These are phyloP conservation scores for Suillus subaureus DNA, from an alignment of 768 basidiomycete species.

Conservation along the genomic window DNA sequence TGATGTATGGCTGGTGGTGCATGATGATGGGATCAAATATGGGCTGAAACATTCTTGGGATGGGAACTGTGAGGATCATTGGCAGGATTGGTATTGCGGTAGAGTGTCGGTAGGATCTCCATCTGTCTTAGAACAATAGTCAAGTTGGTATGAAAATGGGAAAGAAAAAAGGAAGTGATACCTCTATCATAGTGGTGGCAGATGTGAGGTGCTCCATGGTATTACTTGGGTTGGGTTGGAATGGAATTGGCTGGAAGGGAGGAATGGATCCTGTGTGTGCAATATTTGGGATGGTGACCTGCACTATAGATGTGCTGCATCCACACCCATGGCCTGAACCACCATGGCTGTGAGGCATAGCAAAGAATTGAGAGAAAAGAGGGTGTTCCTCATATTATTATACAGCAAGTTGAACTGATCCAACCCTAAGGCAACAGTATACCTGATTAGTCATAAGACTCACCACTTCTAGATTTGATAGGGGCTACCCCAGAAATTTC, in stretches of 20 bases:
- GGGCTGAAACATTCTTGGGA: not conserved
- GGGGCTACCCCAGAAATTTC: not conserved
- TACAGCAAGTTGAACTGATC: not conserved
- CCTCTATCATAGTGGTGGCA: not conserved
- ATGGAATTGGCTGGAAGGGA: not conserved
- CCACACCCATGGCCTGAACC: not conserved
- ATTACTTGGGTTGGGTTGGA: not conserved
- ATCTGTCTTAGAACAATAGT: too few relatives aligned
- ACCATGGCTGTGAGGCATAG: not conserved
- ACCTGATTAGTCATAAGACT: not conserved
- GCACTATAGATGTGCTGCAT: not conserved
- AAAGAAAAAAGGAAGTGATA: not conserved
- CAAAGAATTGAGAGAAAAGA: not conserved
- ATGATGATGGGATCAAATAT: not conserved
- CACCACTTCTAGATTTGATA: not conserved
- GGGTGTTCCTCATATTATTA: not conserved
- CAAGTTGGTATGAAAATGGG: not conserved
- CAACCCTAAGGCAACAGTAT: not conserved
- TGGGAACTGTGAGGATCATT: not conserved
- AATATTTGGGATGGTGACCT: not conserved
- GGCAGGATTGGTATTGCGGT: not conserved
- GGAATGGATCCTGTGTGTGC: not conserved
- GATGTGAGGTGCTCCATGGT: not conserved
- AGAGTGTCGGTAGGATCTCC: not conserved
- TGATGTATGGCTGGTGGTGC: not conserved